Percentiles rank a stretch among this genome's conserved stretches.
Evolutionary conservation across 495 filamentous ascomycete species (phyloP).

Genomic region (Neurospora sp.): DNA sequence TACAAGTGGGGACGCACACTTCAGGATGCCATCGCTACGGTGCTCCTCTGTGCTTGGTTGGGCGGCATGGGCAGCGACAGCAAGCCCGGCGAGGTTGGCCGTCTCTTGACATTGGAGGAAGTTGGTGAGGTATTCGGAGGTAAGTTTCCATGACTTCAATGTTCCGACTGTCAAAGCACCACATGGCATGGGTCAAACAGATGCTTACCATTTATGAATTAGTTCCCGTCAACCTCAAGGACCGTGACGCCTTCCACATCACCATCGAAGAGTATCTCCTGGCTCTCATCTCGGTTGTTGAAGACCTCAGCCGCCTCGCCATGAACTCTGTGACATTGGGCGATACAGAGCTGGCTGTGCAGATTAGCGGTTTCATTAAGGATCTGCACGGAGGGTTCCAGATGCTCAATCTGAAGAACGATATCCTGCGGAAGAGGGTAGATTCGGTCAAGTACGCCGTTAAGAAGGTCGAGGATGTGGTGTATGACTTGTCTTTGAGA

Average conservation of each 20-base stretch:
- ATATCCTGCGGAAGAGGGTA: constrained; percentile 72
- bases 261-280: constrained; percentile 96
- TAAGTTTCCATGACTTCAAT: constrained; percentile 27
- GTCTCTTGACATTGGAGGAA: constrained; percentile 79
- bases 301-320: constrained; percentile 85
- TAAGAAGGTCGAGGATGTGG: constrained; percentile 97
- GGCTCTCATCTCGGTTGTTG: constrained; percentile 71
- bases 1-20: constrained; percentile 70
- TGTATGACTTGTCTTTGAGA: constrained; percentile 84
- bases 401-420: constrained; percentile 94
- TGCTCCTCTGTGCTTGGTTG: constrained; percentile 70
- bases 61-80: constrained; percentile 46
- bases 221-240: constrained; percentile 96
- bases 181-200: background rate
- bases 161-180: background rate
- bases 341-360: constrained; percentile 70
- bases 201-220: background rate
- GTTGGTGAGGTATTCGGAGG: constrained; percentile 67
- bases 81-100: constrained; percentile 35
- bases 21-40: constrained; percentile 66
- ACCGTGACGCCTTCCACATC: constrained; percentile 81
- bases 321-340: constrained; percentile 93
- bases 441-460: constrained; percentile 94
- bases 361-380: constrained; percentile 88
- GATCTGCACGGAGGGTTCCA: constrained; percentile 94